These are phyloP conservation scores for Raddia distichophylla DNA, from an alignment of 176 grass and related monocot genomes.

Conservation along the genomic window DNA sequence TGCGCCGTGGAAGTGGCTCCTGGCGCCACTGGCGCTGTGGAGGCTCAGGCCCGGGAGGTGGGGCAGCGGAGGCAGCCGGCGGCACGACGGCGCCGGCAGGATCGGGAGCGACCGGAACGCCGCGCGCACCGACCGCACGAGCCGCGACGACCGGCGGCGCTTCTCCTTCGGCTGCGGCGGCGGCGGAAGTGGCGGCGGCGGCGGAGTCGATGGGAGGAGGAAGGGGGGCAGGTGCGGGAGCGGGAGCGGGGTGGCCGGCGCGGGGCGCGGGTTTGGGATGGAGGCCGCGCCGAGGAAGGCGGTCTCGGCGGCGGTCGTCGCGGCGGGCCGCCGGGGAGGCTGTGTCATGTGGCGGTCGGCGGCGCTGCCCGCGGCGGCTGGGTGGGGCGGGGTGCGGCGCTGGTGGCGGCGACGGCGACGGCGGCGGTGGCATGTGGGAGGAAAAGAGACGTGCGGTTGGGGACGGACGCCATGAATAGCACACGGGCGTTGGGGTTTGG, in stretches of 20 bases:
- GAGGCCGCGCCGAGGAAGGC: constrained; percentile 35
- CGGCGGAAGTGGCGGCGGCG: constrained; percentile 6
- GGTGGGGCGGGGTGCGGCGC: constrained; percentile 1
- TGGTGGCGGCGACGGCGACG: not conserved
- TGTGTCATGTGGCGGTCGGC: constrained; percentile 59
- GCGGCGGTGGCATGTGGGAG: constrained; percentile 27
- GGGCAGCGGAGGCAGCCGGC: constrained; percentile 39
- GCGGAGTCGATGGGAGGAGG: not conserved
- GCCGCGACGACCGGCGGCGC: constrained; percentile 51
- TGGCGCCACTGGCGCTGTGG: constrained; percentile 8
- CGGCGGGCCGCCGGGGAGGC: constrained; percentile 42
- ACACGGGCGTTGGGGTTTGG: not conserved
- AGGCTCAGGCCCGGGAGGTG: constrained; percentile 38
- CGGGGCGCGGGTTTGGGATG: constrained; percentile 15
- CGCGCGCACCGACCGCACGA: constrained; percentile 62
- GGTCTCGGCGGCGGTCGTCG: constrained; percentile 17
- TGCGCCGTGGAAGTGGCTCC: constrained; percentile 62
- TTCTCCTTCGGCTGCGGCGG: not conserved
- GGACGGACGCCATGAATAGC: constrained; percentile 14
- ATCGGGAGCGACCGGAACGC: constrained; percentile 75
- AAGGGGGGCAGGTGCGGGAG: constrained; percentile 31
- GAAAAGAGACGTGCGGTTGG: constrained; percentile 10
- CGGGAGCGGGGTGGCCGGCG: constrained; percentile 32
- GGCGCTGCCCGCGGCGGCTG: constrained; percentile 23
- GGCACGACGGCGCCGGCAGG: constrained; percentile 56